Conservation (phyloP, 2,329 filamentous ascomycete genomes). For the Fusarium multiceps region DNA sequence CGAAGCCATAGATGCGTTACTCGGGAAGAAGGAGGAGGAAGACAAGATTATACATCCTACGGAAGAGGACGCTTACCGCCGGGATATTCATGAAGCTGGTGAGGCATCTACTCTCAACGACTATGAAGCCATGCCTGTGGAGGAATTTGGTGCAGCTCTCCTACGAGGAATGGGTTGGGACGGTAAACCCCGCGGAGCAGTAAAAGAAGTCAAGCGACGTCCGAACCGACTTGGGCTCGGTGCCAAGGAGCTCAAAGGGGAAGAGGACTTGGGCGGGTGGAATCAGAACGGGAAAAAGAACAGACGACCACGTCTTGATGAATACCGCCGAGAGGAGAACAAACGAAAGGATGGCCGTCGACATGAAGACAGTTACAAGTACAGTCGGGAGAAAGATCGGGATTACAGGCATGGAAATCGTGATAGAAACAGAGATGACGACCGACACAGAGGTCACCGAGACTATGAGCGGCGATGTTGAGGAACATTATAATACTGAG, state of each 20-base stretch:
- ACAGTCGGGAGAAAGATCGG: constrained; percentile 54
- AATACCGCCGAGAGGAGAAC: constrained; percentile 60
- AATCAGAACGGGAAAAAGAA: constrained; percentile 72
- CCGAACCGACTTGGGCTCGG: constrained; percentile 89
- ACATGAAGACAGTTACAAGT: constrained; percentile 60
- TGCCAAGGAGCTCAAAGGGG: constrained; percentile 80
- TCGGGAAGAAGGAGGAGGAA: constrained; percentile 63
- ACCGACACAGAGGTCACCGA: constrained; percentile 41
- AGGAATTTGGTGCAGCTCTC: constrained; percentile 92
- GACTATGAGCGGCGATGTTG: constrained; percentile 41
- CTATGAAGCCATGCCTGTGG: constrained; percentile 89
- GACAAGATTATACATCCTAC: constrained; percentile 66
- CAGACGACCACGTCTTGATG: constrained; percentile 59
- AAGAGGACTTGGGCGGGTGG: constrained; percentile 82
- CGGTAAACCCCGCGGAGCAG: constrained; percentile 65
- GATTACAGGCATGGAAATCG: constrained; percentile 51
- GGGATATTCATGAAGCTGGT: constrained; percentile 77
- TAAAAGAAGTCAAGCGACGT: constrained; percentile 75
- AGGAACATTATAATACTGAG: neutral
- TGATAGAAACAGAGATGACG: constrained; percentile 36
- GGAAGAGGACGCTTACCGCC: constrained; percentile 76
- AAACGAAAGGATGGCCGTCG: constrained; percentile 58
- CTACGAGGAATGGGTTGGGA: constrained; percentile 97
- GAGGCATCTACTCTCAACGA: constrained; percentile 82
- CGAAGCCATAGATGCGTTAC: constrained; percentile 73